Base-by-base conservation (phyloP, 305 asterid species). In the Fraxinus xanthoxyloides region DNA sequence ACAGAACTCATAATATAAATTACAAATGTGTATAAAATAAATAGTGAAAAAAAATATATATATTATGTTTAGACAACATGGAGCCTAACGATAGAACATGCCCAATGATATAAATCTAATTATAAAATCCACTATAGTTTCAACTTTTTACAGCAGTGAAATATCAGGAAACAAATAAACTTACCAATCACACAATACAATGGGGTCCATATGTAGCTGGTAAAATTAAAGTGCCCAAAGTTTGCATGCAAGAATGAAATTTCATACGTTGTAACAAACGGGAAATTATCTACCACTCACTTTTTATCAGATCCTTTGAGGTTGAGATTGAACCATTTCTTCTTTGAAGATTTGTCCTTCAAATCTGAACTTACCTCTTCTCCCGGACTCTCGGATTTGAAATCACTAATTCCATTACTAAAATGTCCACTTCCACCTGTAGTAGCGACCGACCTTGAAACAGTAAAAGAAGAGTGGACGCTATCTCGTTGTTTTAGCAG, bases 281-380 rank as follows among this genome's bases (percentile, higher is more conserved):
- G 51, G 17, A 72, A 59, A 34, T 72, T 3, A 46, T 69, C 17
- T 61, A 3, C 30, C 6, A 34, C 43, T 86, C 90, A 90, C 35
- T 48, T 48, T 80, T 83, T 90, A 81, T 84, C 87, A 12, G 86
- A 82, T 40, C 92, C 87, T 76, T 82, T 87, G 79, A 92, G 89
- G 88, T 94, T 92, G 59, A 95, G 92, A 88, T 91, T 90, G 78
- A 95, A 95, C 98, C 98, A 95, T 87, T 90, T 93, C 91, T 92
- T 94, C 87, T 86, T 95, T 2, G 92, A 78, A 35, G 95, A 89
- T 83, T 91, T 95, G 78, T 95, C 99, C 83, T 93, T 96, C 0
- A 94, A 89, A 81, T 96, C 98, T 61, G 98, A 90, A 87, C 93
- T 92, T 75, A 97, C 90, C 78, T 96, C 99, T 67, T 93, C 98